A percentile compares a stretch with the other conserved stretches of the same genome.
phyloP scores from a whole-genome alignment of 2,329 filamentous ascomycete species.

The Pyrenophora teres region DNA sequence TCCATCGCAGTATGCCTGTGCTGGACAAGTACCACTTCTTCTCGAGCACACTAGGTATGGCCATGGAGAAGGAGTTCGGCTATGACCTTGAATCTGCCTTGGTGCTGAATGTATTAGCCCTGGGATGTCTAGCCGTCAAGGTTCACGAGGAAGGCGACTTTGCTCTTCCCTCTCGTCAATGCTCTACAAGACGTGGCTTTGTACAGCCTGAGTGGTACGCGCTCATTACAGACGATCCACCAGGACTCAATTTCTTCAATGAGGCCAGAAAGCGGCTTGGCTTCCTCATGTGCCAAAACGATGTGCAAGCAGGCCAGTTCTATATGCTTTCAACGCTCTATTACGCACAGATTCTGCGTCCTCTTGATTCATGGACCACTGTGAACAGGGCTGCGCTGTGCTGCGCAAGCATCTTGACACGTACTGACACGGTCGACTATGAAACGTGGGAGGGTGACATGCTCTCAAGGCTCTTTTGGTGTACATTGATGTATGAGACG shows the following conservation, averaged over 20 bases:
- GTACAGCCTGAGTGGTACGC: constrained; percentile 43
- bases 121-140: constrained; percentile 57
- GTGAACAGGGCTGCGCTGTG: constrained; percentile 58
- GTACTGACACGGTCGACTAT: constrained; percentile 49
- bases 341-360: constrained; percentile 58
- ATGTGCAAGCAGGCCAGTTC: constrained; percentile 58
- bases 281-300: constrained; percentile 56
- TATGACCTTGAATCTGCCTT: constrained; percentile 59
- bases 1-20: constrained; percentile 59
- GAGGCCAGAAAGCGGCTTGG: constrained; percentile 59
- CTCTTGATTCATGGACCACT: constrained; percentile 60
- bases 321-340: constrained; percentile 59
- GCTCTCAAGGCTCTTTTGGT: constrained; percentile 62
- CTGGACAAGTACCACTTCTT: constrained; percentile 60
- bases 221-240: constrained; percentile 45
- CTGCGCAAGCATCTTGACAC: constrained; percentile 55
- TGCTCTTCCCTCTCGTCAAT: constrained; percentile 45
- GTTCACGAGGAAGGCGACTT: constrained; percentile 58
- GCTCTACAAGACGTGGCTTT: constrained; percentile 22
- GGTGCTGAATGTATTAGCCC: constrained; percentile 56
- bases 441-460: constrained; percentile 61
- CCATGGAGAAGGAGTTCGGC: constrained; percentile 57
- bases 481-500: constrained; percentile 60
- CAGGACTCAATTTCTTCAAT: constrained; percentile 60
- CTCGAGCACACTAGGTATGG: constrained; percentile 55